phyloP scores from a whole-genome alignment of 306 rosid genomes.

The Rubus idaeus region DNA sequence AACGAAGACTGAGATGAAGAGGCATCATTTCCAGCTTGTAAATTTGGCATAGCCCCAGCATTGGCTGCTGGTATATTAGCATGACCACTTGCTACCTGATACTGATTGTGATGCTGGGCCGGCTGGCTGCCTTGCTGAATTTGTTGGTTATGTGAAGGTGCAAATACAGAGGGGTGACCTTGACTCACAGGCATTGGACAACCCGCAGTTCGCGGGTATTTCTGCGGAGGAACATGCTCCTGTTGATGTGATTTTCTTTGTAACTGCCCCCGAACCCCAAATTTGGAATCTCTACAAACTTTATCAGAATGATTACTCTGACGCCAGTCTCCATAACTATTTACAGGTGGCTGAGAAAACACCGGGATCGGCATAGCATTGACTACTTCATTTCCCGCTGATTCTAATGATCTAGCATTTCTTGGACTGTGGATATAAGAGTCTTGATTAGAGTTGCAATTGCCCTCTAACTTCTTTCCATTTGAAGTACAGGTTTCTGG shows the following conservation, averaged over 20 bases:
- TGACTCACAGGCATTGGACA: slow-evolving; percentile 41
- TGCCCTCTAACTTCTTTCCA: slow-evolving; percentile 30
- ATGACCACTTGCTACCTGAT: slow-evolving; percentile 42
- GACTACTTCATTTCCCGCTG: slow-evolving; percentile 40
- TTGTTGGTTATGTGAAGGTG: slow-evolving; percentile 36
- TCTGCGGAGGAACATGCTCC: slow-evolving; percentile 41
- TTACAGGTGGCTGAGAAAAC: slow-evolving; percentile 38
- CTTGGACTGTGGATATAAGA: slow-evolving; percentile 31
- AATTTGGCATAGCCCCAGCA: slow-evolving; percentile 49
- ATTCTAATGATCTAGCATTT: slow-evolving; percentile 40
- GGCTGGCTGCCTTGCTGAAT: slow-evolving; percentile 48
- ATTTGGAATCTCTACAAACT: slow-evolving; percentile 44
- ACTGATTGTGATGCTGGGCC: slow-evolving; percentile 43
- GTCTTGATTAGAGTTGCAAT: slow-evolving; percentile 33
- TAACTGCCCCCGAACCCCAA: slow-evolving; percentile 39
- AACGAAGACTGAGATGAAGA: slow-evolving; percentile 47
- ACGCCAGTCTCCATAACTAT: slow-evolving; percentile 46
- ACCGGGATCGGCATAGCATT: slow-evolving; percentile 33
- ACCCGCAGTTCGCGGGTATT: slow-evolving; percentile 37
- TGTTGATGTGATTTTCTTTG: slow-evolving; percentile 47
- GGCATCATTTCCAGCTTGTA: slow-evolving; percentile 43
- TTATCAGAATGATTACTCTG: slow-evolving; percentile 40
- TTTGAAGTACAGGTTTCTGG: slow-evolving; percentile 41
- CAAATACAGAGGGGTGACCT: slow-evolving; percentile 39
- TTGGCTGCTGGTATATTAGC: slow-evolving; percentile 32